Evolutionary conservation across 1,284 basidiomycete species (phyloP).

Genomic region (Malassezia pachydermatis): DNA sequence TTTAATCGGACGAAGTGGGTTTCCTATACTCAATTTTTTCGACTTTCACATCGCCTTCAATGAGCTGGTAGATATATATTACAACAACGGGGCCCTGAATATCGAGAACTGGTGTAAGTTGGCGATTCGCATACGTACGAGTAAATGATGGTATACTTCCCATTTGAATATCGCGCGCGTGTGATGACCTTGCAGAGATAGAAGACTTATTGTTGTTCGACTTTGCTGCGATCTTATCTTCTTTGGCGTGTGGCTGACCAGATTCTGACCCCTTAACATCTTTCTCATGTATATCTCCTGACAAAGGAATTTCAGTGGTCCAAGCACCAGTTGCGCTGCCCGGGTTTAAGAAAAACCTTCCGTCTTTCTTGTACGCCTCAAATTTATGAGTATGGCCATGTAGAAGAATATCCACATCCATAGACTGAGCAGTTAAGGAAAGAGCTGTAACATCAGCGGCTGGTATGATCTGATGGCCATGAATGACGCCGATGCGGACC

Average conservation of each 20-base stretch:
- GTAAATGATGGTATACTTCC: slow-evolving; percentile 10
- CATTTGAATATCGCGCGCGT: neutral
- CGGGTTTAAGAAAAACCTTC: slow-evolving; percentile 89
- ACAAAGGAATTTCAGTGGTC: slow-evolving; percentile 53
- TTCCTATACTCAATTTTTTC: slow-evolving; percentile 46
- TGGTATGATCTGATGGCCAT: slow-evolving; percentile 89
- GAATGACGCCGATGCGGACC: slow-evolving; percentile 83
- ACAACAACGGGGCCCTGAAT: slow-evolving; percentile 45
- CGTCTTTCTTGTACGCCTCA: slow-evolving; percentile 82
- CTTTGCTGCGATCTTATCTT: neutral
- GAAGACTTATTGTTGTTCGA: too few relatives aligned
- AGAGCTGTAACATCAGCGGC: slow-evolving; percentile 82
- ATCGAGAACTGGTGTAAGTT: slow-evolving; percentile 32
- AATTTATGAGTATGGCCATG: slow-evolving; percentile 94
- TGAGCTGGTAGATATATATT: slow-evolving; percentile 46
- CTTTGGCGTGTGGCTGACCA: slow-evolving; percentile 5
- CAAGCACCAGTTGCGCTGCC: slow-evolving; percentile 91
- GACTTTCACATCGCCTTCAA: slow-evolving; percentile 45
- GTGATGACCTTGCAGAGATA: neutral
- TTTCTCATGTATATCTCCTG: neutral
- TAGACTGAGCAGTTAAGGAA: slow-evolving; percentile 69
- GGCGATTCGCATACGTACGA: slow-evolving; percentile 14
- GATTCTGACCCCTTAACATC: slow-evolving; percentile 13
- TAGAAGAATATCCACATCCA: slow-evolving; percentile 92
- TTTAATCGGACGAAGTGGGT: neutral